A percentile compares a stretch with the other conserved stretches of the same genome.
phyloP scores from a whole-genome alignment of 2,329 filamentous ascomycete genomes.

The Penicillium sp. region DNA sequence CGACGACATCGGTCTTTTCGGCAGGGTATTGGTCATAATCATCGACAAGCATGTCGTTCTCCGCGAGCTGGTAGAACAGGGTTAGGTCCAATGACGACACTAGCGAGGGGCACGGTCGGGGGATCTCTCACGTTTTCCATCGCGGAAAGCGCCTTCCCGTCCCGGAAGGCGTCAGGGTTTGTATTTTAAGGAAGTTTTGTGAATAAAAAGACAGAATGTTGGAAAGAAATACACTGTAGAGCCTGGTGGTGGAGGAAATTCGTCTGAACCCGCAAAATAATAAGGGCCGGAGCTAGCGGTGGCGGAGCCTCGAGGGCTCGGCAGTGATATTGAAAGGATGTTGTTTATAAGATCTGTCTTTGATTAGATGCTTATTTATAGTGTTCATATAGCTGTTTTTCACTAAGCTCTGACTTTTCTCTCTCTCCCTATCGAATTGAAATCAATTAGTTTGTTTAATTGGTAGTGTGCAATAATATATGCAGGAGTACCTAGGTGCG shows the following conservation, averaged over 20 bases:
- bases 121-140: constrained; percentile 47
- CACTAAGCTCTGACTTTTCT: background rate
- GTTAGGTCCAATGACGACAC: constrained; percentile 34
- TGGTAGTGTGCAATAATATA: background rate
- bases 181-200: constrained; percentile 16
- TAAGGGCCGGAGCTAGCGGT: constrained; percentile 28
- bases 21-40: constrained; percentile 58
- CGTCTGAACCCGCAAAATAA: constrained; percentile 22
- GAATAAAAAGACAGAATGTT: constrained; percentile 10
- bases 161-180: constrained; percentile 27
- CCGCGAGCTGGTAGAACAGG: constrained; percentile 48
- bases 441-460: background rate
- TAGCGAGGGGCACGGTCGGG: constrained; percentile 27
- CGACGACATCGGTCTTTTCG: constrained; percentile 62
- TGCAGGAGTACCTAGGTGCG: background rate
- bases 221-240: constrained; percentile 10
- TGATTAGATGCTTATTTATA: background rate
- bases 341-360: background rate
- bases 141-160: constrained; percentile 39
- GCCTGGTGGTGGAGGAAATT: constrained; percentile 22
- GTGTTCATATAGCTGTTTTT: background rate
- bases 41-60: constrained; percentile 64
- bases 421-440: background rate
- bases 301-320: constrained; percentile 27
- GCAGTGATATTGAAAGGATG: constrained; percentile 16